Base-by-base conservation (phyloP, 805 yeast species). In the Cyberlindnera xylosilytica region DNA sequence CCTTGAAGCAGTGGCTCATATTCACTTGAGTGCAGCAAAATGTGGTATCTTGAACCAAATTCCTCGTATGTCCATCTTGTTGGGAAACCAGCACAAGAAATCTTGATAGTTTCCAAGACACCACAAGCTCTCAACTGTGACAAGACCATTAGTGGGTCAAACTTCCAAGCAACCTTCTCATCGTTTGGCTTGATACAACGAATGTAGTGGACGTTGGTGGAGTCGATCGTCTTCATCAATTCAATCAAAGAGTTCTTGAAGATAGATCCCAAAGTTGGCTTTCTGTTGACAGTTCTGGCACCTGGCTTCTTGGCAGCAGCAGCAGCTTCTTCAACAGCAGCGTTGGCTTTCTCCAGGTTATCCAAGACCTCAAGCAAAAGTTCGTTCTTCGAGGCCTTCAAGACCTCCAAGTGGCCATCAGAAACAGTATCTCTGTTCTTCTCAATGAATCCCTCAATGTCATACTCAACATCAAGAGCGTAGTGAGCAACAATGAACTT, bases 101-200 rank as follows among this genome's bases (percentile, higher is more conserved):
- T 91, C 58, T 96, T 74, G 60, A 91, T 91, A 2, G 99, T 93
- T 63, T 93, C 99, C 53, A 91, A 72, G 36, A 91, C 98, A 83
- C 99, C 99, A 73, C 99, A 91, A 6, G 99, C 99, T 62, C 99
- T 79, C 49, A 91, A 74, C 65, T 91, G 99, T 6, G 95, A 83
- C 47, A 93, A 73, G 12, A 91, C 98, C 97, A 91, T 90, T 33
- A 89, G 75, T 13, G 95, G 88, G 58, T 89, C 96, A 65, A 91
- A 91, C 62, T 82, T 84, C 98, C 99, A 91, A 2, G 98, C 96
- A 47, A 79, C 83, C 65, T 93, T 91, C 50, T 81, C 82, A 57
- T 89, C 97, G 63, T 91, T 91, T 6, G 99, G 98, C 65, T 91
- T 91, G 61, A 93, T 91, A 73, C 99, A 91, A 62, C 99, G 83